phyloP scores from a whole-genome alignment of 164 flowering plant species.

The Malania oleifera region DNA sequence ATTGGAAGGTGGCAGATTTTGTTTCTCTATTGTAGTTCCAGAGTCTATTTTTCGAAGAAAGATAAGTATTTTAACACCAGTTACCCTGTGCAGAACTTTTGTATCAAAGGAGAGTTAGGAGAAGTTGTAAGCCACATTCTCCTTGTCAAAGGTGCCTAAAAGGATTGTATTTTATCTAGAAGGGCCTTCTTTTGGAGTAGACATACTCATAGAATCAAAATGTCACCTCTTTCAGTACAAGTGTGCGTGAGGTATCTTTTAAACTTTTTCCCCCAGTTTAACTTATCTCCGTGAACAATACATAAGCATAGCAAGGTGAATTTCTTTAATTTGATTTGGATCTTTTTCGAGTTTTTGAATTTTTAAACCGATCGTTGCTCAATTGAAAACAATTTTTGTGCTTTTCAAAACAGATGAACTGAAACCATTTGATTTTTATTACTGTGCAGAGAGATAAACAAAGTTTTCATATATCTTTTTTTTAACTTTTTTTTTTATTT shows the following conservation, averaged over 20 bases:
- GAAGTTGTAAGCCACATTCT: constrained; percentile 65
- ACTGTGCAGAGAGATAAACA: too few relatives aligned
- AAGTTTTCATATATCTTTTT: too few relatives aligned
- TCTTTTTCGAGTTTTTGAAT: too few relatives aligned
- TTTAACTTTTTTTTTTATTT: too few relatives aligned
- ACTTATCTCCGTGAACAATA: constrained; percentile 61
- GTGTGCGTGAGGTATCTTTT: constrained; percentile 33
- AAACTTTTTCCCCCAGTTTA: background rate
- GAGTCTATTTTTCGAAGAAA: background rate
- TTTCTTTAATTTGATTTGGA: too few relatives aligned
- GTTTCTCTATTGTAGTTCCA: background rate
- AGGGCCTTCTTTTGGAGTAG: constrained; percentile 80
- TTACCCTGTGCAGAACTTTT: constrained; percentile 33
- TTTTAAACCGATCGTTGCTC: too few relatives aligned
- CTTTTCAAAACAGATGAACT: too few relatives aligned
- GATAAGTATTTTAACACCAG: background rate
- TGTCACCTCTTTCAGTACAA: constrained; percentile 31
- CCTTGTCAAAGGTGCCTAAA: constrained; percentile 49
- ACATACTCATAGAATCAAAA: constrained; percentile 60
- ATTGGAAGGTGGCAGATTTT: constrained; percentile 54
- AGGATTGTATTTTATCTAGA: constrained; percentile 67
- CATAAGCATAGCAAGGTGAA: constrained; percentile 72
- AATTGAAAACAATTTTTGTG: too few relatives aligned
- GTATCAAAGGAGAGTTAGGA: constrained; percentile 57
- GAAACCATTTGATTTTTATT: too few relatives aligned